Base-by-base conservation (phyloP, 257 asterid species). In the Rhazya stricta region DNA sequence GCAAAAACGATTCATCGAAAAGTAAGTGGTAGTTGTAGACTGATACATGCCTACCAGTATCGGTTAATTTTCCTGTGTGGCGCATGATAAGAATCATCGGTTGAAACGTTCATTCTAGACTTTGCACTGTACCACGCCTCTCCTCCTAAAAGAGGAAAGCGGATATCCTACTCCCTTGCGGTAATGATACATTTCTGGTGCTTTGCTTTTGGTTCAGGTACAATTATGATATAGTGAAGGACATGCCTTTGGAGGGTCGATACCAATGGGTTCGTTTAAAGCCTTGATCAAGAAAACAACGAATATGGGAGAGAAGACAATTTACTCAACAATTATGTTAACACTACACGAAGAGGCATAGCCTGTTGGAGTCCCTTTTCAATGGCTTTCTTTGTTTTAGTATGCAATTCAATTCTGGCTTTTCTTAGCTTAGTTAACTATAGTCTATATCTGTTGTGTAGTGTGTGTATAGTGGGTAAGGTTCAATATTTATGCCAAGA, bases 191-290 rank as follows among this genome's bases (percentile, higher is more conserved):
- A 50, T 43, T 16, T 45, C 25, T 45, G 73, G 9, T 69, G 37
- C 29, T 5, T 71, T 62, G 58, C 27, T 53, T 54, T 65, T 69
- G 57, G 71, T 86, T 62, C 88, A 91, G 97, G 95, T 91, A 91
- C 96, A 91, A 91, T 86, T 91, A 78, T 81, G 97, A 91, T 79
- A 67, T 87, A 25, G 90, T 79, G 79, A 87, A 85, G 86, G 97
- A 90, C 84, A 86, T 87, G 42, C 95, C 97, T 54, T 65, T 90
- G 91, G 90, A 90, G 73, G 97, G 97, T 30, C 88, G 88, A 80
- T 91, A 91, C 88, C 82, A 90, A 79, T 91, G 97, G 97, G 85
- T 88, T 84, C 90, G 57, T 29, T 57, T 79, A 50, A 74, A 77
- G 79, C 81, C 79, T 29, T 76, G 73, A 53, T 32, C 16, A 54